Percentiles rank a stretch among this genome's conserved stretches.
These are phyloP conservation scores for Diutina scorzettiae DNA, from an alignment of 1,139 yeast genomes.

Conservation along the genomic window DNA sequence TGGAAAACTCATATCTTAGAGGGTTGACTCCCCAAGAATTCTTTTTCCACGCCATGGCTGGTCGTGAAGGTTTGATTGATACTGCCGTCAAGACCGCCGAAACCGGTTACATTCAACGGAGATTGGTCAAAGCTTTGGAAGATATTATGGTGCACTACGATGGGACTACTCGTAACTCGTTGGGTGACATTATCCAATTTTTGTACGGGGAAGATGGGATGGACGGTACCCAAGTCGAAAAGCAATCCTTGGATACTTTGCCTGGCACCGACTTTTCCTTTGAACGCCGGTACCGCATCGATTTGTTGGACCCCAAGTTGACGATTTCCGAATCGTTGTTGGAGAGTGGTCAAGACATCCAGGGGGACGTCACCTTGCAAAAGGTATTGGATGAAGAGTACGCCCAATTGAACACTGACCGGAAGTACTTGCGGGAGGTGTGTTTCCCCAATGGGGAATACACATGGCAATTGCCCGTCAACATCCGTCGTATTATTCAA, in stretches of 20 bases:
- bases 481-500: conserved; percentile 90
- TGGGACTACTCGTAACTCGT: conserved; percentile 95
- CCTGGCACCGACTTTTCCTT: conserved; percentile 85
- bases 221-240: conserved; percentile 96
- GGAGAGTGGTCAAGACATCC: conserved; percentile 83
- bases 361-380: conserved; percentile 83
- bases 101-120: conserved; percentile 98
- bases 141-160: conserved; percentile 99
- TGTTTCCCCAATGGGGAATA: conserved; percentile 90
- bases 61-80: conserved; percentile 99
- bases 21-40: conserved; percentile 98
- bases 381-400: conserved; percentile 74
- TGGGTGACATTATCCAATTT: conserved; percentile 93
- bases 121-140: conserved; percentile 94
- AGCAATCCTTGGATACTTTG: conserved; percentile 91
- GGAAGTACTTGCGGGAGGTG: conserved; percentile 63
- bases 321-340: conserved; percentile 60
- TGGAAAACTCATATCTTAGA: conserved; percentile 92
- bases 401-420: conserved; percentile 62
- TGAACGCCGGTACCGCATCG: conserved; percentile 77
- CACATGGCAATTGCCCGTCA: conserved; percentile 96
- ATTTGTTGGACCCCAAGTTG: conserved; percentile 60
- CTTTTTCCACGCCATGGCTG: conserved; percentile 99
- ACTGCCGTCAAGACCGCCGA: conserved; percentile 98
- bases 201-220: conserved; percentile 98